A percentile compares a stretch with the other conserved stretches of the same genome.
These are phyloP conservation scores for Saccharomycopsis babjevae DNA, from an alignment of 805 yeast species.

Conservation along the genomic window DNA sequence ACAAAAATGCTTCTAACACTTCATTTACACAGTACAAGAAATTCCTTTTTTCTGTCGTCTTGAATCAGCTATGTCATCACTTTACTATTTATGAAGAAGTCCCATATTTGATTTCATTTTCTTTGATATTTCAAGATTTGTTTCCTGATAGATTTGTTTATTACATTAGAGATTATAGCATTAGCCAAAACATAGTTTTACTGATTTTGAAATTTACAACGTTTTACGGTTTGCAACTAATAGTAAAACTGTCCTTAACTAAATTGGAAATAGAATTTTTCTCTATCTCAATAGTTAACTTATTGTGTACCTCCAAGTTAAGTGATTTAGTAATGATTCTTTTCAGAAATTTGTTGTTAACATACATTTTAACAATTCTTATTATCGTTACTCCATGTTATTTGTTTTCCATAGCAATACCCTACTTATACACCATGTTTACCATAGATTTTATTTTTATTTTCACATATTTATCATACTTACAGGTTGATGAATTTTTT, in stretches of 20 bases:
- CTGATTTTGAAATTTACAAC: neutral
- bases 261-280: conserved; percentile 8
- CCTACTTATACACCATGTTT: neutral
- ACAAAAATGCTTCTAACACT: neutral
- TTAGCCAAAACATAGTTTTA: neutral
- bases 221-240: neutral
- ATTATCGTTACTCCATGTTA: neutral
- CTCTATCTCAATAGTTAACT: neutral
- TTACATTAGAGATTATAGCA: neutral
- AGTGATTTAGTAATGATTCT: neutral
- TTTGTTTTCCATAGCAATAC: neutral
- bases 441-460: neutral
- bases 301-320: neutral
- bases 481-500: conserved; percentile 3
- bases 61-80: neutral
- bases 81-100: neutral
- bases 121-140: neutral
- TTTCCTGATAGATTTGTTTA: conserved; percentile 1
- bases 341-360: conserved; percentile 2
- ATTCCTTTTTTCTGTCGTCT: neutral
- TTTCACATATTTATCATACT: conserved; percentile 4
- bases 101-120: neutral
- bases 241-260: conserved; percentile 5
- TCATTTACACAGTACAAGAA: neutral
- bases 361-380: neutral